Evolutionary conservation across 805 yeast genomes (phyloP), one percentile per base, ranked within the genome.

Genomic region (Sugiyamaella lignohabitans): DNA sequence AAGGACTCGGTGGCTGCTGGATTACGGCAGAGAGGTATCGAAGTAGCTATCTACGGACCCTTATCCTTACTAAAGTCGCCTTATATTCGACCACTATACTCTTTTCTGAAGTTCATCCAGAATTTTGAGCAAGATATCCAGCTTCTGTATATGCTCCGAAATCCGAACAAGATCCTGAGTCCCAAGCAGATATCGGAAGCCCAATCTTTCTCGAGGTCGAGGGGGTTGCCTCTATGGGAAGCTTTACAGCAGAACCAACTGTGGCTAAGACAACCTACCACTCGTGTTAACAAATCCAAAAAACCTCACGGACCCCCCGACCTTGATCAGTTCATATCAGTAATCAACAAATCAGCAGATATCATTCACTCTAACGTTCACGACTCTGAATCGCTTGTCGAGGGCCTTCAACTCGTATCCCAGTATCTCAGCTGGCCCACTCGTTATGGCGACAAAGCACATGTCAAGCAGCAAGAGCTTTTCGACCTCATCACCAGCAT

Each of bases 1-100:
- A 74, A 70, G 51, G 80, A 78, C 53, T 76, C 87, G 0, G 66
- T 84, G 43, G 70, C 64, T 3, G 66, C 29, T 19, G n/a, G 24
- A 11, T 3, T 51, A 35, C 42, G 36, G n/a, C 22, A 18, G 6
- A 24, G 23, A 19, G 41, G 39, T 39, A n/a, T 40, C 17, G 35
- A 43, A 21, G 44, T 41, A 5, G 45, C 44, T 3, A 11, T 39
- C 2, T 30, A 41, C 23, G 54, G 52, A 20, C 38, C 27, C 2
- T 24, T 35, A 22, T 30, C 50, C 19, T 14, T 52, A 16, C 36
- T 50, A 27, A 40, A 37, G 8, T 23, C 29, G 16, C 43, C 36
- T 4, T 14, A 16, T 27, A 42, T 52, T 17, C 32, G 40, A 10
- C 50, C 50, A 4, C 21, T 53, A 10, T 42, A 41, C 36, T 40